Evolutionary conservation across 2,329 filamentous ascomycete species (phyloP), one percentile per base, ranked within the genome.

Genomic region (Diaporthe sp.): DNA sequence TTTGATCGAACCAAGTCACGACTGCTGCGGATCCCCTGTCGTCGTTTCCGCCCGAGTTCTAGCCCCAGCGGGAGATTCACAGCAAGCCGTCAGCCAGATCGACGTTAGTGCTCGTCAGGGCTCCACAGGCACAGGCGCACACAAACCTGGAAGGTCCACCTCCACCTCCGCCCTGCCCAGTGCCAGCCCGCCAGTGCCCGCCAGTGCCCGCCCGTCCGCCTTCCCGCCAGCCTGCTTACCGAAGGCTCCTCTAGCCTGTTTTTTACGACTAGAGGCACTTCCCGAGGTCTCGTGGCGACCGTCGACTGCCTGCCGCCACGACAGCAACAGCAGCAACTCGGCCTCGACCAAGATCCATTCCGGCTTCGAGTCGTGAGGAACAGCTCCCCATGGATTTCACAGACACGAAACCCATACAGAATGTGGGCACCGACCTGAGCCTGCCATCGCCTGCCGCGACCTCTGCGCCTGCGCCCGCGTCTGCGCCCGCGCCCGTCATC

Each of bases 401-500:
- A 44, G 59, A 61, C 44, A 57, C 59, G 37, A 65, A 61, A 57
- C 71, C 71, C 51, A 73, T 73, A 22, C 71, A 73, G 71, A 73
- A 37, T 73, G 71, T 73, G 34, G 71, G 71, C 46, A 37, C 71
- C 55, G 58, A 49, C 46, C 57, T 53, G 44, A 69, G 58, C 39
- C 73, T 70, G 39, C 73, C 67, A n/a, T 53, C 65, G 73, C 55
- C 65, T 70, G 58, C 73, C 51, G 68, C 55, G n/a, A 34, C 59
- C 61, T 31, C 61, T 53, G 70, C 58, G 57, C 53, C 74, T n/a
- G 53, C 73, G 39, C 31, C 62, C 31, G 9, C 67, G 53, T 13
- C 51, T 34, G n/a, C 49, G 51, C 61, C 80, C 7, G 77, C 74
- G 62, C 68, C 75, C 25, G 74, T 75, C 59, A 85, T 88, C 79